phyloP scores from a whole-genome alignment of 2,329 filamentous ascomycete genomes.

The Xylariales sp. region DNA sequence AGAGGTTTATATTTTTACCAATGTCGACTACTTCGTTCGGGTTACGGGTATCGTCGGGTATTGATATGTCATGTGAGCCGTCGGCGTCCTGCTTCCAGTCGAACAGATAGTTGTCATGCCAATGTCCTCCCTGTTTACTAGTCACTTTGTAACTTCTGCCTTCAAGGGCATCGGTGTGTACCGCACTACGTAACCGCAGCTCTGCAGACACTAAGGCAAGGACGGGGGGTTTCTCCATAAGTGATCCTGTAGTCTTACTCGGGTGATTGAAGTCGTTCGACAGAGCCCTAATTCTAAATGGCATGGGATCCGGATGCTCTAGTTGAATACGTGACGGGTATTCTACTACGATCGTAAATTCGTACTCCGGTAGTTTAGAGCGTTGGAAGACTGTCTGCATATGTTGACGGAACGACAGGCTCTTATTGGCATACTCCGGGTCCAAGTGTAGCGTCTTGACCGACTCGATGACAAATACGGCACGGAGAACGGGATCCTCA shows the following conservation, averaged over 20 bases:
- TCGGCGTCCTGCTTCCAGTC: constrained; percentile 1
- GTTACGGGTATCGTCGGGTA: background rate
- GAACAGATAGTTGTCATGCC: constrained; percentile 2
- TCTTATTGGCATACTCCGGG: constrained; percentile 21
- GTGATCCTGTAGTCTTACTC: constrained; percentile 9
- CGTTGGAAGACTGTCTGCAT: constrained; percentile 26
- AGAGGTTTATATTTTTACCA: background rate
- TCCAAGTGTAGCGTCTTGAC: constrained; percentile 23
- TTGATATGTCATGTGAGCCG: background rate
- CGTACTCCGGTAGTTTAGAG: constrained; percentile 28
- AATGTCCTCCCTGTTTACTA: background rate
- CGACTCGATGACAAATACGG: background rate
- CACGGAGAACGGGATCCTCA: constrained; percentile 11
- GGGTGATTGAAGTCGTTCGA: constrained; percentile 9
- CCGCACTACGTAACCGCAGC: constrained; percentile 8
- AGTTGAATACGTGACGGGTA: constrained; percentile 27
- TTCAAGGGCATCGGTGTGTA: constrained; percentile 4
- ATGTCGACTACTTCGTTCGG: constrained; percentile 3
- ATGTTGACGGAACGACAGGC: constrained; percentile 28
- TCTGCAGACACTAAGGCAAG: constrained; percentile 14
- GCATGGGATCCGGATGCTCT: constrained; percentile 17
- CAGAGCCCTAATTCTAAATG: constrained; percentile 15
- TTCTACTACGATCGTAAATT: constrained; percentile 21
- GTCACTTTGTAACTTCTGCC: background rate
- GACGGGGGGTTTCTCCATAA: constrained; percentile 12